Conservation (phyloP, 2,329 filamentous ascomycete species). For the Penicillium occitanis region DNA sequence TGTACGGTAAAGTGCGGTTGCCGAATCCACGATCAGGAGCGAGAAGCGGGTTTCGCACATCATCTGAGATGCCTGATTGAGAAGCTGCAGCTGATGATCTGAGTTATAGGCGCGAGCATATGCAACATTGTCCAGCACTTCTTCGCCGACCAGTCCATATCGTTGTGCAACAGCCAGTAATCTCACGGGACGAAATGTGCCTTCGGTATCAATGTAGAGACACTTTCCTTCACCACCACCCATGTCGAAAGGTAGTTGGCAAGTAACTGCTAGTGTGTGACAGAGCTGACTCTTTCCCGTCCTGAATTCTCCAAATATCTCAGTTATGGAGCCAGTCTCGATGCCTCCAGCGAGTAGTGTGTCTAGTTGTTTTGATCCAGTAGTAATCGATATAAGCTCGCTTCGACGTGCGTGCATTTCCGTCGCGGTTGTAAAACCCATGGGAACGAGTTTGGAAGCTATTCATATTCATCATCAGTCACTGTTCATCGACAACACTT, state of each 20-base stretch:
- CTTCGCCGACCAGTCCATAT: slow-evolving; percentile 91
- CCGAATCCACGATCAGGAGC: slow-evolving; percentile 90
- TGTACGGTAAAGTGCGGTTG: slow-evolving; percentile 91
- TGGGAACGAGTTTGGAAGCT: slow-evolving; percentile 95
- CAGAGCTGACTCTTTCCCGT: slow-evolving; percentile 99
- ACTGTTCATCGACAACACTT: not conserved
- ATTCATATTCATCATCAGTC: slow-evolving; percentile 8
- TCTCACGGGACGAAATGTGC: slow-evolving; percentile 91
- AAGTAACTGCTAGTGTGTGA: slow-evolving; percentile 97
- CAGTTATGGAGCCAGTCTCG: slow-evolving; percentile 96
- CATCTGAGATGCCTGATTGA: slow-evolving; percentile 95
- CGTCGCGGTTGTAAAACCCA: slow-evolving; percentile 98
- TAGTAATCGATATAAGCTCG: slow-evolving; percentile 96
- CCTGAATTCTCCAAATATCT: slow-evolving; percentile 96
- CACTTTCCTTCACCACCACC: slow-evolving; percentile 98
- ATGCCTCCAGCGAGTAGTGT: slow-evolving; percentile 91
- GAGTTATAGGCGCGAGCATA: slow-evolving; percentile 98
- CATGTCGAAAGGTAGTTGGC: slow-evolving; percentile 97
- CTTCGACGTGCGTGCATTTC: slow-evolving; percentile 98
- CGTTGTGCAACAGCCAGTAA: slow-evolving; percentile 88
- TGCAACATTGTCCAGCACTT: slow-evolving; percentile 96
- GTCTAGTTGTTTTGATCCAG: slow-evolving; percentile 95
- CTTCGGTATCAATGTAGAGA: slow-evolving; percentile 97
- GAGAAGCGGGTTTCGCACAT: slow-evolving; percentile 99
- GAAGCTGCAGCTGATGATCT: slow-evolving; percentile 90